Evolutionary conservation across 2,329 filamentous ascomycete species (phyloP), one percentile per base, ranked within the genome.

Genomic region (Fusarium sp.): DNA sequence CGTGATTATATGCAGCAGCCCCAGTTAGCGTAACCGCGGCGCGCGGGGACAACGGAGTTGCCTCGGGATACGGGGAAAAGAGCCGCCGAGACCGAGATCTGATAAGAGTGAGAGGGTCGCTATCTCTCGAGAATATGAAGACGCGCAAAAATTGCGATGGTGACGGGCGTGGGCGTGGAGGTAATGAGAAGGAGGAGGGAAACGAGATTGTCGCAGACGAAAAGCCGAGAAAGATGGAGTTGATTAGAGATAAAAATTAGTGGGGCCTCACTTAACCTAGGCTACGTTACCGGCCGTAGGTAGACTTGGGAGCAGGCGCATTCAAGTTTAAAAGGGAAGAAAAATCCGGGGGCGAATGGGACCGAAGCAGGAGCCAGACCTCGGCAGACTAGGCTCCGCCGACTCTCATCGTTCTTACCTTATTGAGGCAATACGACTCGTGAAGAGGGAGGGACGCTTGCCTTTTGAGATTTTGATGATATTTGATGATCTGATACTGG

Each of bases 341-440:
- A 72, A 78, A 78, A 78, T 78, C 77, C 74, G 77, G 77, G 77
- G 76, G 67, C 67, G 56, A 75, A 59, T 59, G 59, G 64, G 63
- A 35, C 75, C 74, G 72, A 70, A 75, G 53, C 45, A 67, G 39
- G 24, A 67, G 63, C 63, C 65, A 68, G 65, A 68, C 77, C 76
- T 78, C 76, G 76, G 76, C 66, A 76, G 68, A 68, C 59, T 67
- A 39, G 63, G 48, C 51, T 53, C 58, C 61, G 61, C 45, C 44
- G 51, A 58, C 50, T 72, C 50, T 70, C 48, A 45, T 55, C 59
- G 44, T 55, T 66, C 47, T 74, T 75, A 42, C 72, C 68, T 30
- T 53, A 57, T 75, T 26, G 14, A 35, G 56, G 41, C 56, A 69
- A 48, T 42, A 62, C 47, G 47, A 55, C 36, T 59, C 47, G 36